Evolutionary conservation across 306 rosid species (phyloP).

Genomic region (Luffa acutangula): DNA sequence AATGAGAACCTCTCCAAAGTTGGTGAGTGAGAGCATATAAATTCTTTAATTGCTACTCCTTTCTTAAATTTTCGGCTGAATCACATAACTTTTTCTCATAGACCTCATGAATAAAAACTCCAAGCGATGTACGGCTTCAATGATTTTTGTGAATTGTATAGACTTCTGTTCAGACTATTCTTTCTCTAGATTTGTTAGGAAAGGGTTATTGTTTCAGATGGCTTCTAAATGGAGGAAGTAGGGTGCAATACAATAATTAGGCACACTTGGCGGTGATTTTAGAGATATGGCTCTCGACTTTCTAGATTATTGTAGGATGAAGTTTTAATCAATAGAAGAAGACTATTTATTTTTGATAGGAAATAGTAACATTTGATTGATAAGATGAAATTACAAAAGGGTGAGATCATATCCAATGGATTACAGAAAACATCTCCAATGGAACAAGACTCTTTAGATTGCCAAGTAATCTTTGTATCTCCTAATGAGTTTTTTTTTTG

Average conservation of each 20-base stretch:
- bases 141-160: neutral
- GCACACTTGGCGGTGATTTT: neutral
- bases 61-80: neutral
- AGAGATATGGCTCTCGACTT: neutral
- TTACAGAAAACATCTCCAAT: no score
- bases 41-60: neutral
- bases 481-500: no score
- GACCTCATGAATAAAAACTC: neutral
- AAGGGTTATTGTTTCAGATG: neutral
- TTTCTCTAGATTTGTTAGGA: neutral
- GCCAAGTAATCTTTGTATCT: no score
- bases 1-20: slow-evolving; percentile 43
- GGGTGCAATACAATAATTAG: neutral
- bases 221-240: neutral
- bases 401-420: no score
- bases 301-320: no score
- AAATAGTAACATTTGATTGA: no score
- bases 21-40: slow-evolving; percentile 32
- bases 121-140: neutral
- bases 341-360: no score
- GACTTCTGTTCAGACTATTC: neutral
- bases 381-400: no score
- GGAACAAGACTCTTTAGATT: no score
- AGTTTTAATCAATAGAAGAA: no score
- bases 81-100: neutral